Percentiles rank a stretch among this genome's conserved stretches.
Evolutionary conservation across 345 rosid species (phyloP).

Genomic region (Brassica napus): Da-Ae NC_063437.1:8831501-8832000

Average conservation of each 20-base stretch:
- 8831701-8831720: constrained; percentile 96
- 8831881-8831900: constrained; percentile 95
- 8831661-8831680: constrained; percentile 1
- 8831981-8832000: constrained; percentile 93
- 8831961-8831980: constrained; percentile 81
- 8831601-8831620: constrained; percentile 66
- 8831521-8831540: constrained; percentile 45
- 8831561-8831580: constrained; percentile 57
- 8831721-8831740: constrained; percentile 94
- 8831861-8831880: constrained; percentile 93
- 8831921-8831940: constrained; percentile 84
- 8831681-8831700: constrained; percentile 31
- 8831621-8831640: constrained; percentile 93
- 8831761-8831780: constrained; percentile 92
- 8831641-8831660: constrained; percentile 15
- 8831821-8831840: constrained; percentile 89
- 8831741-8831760: constrained; percentile 96
- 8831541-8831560: constrained; percentile 76
- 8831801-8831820: constrained; percentile 97
- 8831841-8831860: constrained; percentile 91
- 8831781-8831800: constrained; percentile 84
- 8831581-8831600: constrained; percentile 61
- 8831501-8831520: not conserved
- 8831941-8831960: constrained; percentile 85
- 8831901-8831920: constrained; percentile 84